Percentiles rank a stretch among this genome's conserved stretches.
Conservation (phyloP, 495 filamentous ascomycete genomes). For the Hypoxylon perforatum region DNA sequence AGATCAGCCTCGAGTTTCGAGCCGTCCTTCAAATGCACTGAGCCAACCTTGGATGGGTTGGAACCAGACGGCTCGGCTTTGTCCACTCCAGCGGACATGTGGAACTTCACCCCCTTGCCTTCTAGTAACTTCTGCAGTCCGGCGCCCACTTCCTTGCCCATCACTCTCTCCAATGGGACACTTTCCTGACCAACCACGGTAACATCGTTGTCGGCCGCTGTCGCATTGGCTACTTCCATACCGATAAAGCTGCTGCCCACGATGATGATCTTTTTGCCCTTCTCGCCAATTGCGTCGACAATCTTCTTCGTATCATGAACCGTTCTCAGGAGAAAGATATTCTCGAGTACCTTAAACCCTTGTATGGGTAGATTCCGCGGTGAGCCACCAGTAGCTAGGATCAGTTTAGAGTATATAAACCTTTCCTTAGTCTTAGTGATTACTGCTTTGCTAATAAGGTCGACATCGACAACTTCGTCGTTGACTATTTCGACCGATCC, state of each 20-base stretch:
- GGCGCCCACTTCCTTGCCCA: constrained; percentile 83
- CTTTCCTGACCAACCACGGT: constrained; percentile 95
- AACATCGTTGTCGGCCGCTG: constrained; percentile 78
- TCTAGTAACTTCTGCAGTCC: constrained; percentile 82
- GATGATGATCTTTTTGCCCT: constrained; percentile 90
- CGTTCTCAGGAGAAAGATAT: constrained; percentile 85
- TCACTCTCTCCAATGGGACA: constrained; percentile 84
- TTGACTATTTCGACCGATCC: constrained; percentile 77
- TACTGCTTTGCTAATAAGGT: constrained; percentile 79
- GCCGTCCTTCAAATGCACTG: constrained; percentile 87
- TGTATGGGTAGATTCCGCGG: constrained; percentile 81
- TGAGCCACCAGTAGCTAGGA: constrained; percentile 86
- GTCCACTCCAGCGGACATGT: constrained; percentile 80
- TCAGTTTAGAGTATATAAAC: constrained; percentile 83
- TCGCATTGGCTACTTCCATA: constrained; percentile 91
- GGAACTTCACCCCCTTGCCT: constrained; percentile 87
- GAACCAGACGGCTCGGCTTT: constrained; percentile 76
- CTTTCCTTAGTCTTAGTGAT: constrained; percentile 76
- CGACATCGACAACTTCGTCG: constrained; percentile 80
- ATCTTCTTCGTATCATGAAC: constrained; percentile 82
- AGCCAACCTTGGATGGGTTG: constrained; percentile 76
- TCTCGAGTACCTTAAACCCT: constrained; percentile 86
- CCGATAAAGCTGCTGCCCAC: constrained; percentile 94
- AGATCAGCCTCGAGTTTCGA: constrained; percentile 86
- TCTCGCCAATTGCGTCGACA: constrained; percentile 78